These are phyloP conservation scores for Lachnellula suecica DNA, from an alignment of 2,329 filamentous ascomycete species.

Conservation along the genomic window DNA sequence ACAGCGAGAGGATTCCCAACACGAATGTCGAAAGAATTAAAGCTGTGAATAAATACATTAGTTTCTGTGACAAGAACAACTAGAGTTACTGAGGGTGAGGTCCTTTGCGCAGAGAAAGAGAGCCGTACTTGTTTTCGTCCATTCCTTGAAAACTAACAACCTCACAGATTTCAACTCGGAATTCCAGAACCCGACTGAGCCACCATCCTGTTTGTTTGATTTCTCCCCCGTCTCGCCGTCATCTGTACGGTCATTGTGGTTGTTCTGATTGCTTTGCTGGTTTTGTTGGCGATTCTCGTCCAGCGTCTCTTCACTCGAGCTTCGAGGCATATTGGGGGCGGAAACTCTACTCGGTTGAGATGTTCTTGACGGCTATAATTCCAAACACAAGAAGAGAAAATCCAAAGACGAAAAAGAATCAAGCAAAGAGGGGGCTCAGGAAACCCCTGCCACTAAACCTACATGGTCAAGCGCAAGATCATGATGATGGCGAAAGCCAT, in stretches of 20 bases:
- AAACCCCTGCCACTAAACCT: too few species aligned
- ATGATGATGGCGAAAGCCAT: too few species aligned
- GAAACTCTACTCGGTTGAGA: too few species aligned
- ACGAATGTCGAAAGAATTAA: constrained; percentile 55
- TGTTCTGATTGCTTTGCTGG: background rate
- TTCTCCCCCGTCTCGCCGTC: constrained; percentile 5
- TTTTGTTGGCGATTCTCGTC: background rate
- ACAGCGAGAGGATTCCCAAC: constrained; percentile 55
- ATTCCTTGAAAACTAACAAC: constrained; percentile 18
- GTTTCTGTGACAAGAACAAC: background rate
- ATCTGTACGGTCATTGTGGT: background rate
- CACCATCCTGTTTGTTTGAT: constrained; percentile 9
- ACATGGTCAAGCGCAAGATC: too few species aligned
- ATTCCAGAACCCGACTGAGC: constrained; percentile 23
- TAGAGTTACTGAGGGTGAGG: background rate
- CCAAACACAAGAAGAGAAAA: too few species aligned
- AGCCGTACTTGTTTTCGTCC: constrained; percentile 24
- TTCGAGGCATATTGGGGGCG: background rate
- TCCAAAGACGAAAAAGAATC: too few species aligned
- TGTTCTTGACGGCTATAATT: too few species aligned
- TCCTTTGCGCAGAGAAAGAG: background rate
- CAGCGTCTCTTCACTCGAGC: constrained; percentile 1
- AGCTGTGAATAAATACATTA: constrained; percentile 33
- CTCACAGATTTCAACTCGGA: constrained; percentile 16
- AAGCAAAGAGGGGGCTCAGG: too few species aligned